phyloP scores from a whole-genome alignment of 139 green algal genomes.

The Coccomyxa sp. region DNA sequence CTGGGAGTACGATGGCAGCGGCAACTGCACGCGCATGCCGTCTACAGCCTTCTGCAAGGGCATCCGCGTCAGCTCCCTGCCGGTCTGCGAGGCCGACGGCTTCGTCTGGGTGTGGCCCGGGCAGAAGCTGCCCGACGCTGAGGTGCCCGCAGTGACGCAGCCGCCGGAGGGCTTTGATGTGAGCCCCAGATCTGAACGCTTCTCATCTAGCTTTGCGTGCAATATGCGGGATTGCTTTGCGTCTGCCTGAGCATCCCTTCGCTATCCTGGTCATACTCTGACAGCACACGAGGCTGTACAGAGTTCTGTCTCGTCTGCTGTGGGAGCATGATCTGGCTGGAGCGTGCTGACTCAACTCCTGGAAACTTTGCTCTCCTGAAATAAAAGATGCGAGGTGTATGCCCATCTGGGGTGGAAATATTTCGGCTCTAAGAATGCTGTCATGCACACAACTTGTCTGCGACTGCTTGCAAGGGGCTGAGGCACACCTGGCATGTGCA shows the following conservation, averaged over 20 bases:
- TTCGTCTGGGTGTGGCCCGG: constrained; percentile 94
- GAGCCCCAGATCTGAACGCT: background rate
- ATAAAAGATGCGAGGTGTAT: too few relatives aligned
- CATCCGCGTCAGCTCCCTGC: constrained; percentile 73
- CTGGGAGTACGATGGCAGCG: constrained; percentile 82
- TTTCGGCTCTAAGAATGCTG: background rate
- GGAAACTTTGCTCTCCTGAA: too few relatives aligned
- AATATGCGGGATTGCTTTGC: too few relatives aligned
- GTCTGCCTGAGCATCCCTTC: too few relatives aligned
- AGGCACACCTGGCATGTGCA: background rate
- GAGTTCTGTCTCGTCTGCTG: too few relatives aligned
- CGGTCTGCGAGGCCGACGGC: constrained; percentile 78
- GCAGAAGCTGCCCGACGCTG: background rate
- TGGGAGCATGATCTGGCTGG: too few relatives aligned
- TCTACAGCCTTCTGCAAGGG: constrained; percentile 66
- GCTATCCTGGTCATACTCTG: too few relatives aligned
- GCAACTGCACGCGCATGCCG: constrained; percentile 91
- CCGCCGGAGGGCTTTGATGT: constrained; percentile 60
- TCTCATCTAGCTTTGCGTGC: background rate
- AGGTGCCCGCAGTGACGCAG: constrained; percentile 24
- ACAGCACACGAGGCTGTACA: too few relatives aligned
- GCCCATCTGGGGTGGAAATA: too few relatives aligned
- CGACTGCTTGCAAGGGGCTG: background rate
- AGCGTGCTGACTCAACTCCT: too few relatives aligned
- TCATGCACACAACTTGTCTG: background rate